Base-by-base conservation (phyloP, 441 rosid species). In the Aquilaria agallochum region DNA sequence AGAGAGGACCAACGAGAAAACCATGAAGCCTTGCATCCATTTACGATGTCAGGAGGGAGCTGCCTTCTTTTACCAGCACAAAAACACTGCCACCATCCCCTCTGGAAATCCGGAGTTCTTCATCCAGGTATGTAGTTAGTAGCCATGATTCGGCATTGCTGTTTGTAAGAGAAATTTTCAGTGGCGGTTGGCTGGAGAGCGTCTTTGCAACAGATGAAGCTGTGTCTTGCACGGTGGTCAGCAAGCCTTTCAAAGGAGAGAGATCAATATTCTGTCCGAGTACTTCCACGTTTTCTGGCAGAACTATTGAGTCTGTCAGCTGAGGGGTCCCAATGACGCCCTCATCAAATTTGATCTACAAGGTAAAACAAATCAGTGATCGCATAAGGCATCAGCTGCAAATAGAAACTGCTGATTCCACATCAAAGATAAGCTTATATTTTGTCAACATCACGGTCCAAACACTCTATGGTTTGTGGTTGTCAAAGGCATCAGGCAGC, bases 251-350 rank as follows among this genome's bases (percentile, higher is more conserved):
- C n/a, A 89, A 65, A 5, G 96, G 97, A 20, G 84, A 56, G 2
- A 95, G 90, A 59, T 91, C 94, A 5, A 95, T 74, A 53, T 75
- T 87, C 60, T 87, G 99, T 11, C 99, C 99, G 15, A 89, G 65
- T 56, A 95, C 78, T 34, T 91, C 89, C 2, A 89, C 89, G 48
- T 74, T 78, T 59, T 95, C 99, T 0, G 96, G 99, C 48, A 94
- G 61, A 31, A 80, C 95, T 49, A 94, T 79, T 8, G 97, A 89
- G 75, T 89, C 96, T 1, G 90, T 89, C 60, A 95, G 78, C 83
- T 82, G 92, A 56, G 99, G 99, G 63, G 99, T 91, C 33, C 95
- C 96, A 14, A 95, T 89, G 12, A 94, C 46, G 9, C 99, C 97
- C 79, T 94, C 96, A 61, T 89, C 90, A 4, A 94, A 86, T 78